Evolutionary conservation across 2,329 filamentous ascomycete genomes (phyloP).

Genomic region (Claviceps purpurea): DNA sequence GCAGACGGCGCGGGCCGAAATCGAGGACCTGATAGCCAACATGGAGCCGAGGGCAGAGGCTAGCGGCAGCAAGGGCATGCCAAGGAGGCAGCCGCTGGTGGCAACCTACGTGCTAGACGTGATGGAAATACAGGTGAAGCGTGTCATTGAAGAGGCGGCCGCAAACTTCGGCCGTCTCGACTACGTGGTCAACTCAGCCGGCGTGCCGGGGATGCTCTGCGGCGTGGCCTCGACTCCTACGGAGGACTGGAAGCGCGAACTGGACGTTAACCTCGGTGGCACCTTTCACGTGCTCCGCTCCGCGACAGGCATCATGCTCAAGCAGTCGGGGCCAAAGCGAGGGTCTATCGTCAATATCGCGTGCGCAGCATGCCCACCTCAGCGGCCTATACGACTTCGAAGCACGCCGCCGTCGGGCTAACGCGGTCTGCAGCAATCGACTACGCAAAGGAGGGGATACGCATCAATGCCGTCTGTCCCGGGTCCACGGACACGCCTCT

Average conservation of each 20-base stretch:
- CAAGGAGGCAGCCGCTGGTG: not conserved
- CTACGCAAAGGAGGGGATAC: constrained; percentile 37
- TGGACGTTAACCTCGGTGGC: constrained; percentile 29
- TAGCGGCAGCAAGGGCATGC: too few species aligned
- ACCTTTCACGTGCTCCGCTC: constrained; percentile 28
- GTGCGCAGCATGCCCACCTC: constrained; percentile 23
- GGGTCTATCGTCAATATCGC: not conserved
- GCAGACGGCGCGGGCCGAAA: constrained; percentile 8
- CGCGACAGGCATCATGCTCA: not conserved
- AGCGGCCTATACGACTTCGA: constrained; percentile 36
- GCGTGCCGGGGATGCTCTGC: constrained; percentile 23
- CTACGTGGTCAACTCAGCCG: constrained; percentile 27
- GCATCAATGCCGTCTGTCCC: constrained; percentile 48
- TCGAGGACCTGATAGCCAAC: constrained; percentile 7
- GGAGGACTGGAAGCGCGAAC: constrained; percentile 24
- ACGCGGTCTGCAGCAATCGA: constrained; percentile 39
- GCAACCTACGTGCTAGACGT: constrained; percentile 13
- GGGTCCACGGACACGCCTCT: constrained; percentile 31
- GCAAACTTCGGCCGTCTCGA: constrained; percentile 23
- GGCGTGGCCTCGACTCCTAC: constrained; percentile 21
- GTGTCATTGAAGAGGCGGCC: constrained; percentile 14
- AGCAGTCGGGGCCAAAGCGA: not conserved
- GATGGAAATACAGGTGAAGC: constrained; percentile 12
- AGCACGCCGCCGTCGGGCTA: constrained; percentile 40
- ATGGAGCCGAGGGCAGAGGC: not conserved